These are phyloP conservation scores for Naganishia vishniacii DNA, from an alignment of 768 basidiomycete species.

Conservation along the genomic window DNA sequence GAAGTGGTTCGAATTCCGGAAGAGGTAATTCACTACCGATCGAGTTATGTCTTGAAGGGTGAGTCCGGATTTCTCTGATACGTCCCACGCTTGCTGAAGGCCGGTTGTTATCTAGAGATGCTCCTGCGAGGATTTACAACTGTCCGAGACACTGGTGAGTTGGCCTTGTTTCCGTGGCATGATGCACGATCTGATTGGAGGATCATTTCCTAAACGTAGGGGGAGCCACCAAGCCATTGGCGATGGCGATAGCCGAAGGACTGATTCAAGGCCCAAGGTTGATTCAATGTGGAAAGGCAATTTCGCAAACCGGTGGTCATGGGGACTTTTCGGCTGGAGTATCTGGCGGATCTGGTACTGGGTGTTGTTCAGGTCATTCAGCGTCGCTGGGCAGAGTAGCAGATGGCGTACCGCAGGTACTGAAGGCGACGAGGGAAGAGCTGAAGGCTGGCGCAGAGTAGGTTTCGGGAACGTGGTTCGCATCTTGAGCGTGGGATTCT, in stretches of 20 bases:
- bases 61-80: neutral
- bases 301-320: slow-evolving; percentile 53
- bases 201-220: no score
- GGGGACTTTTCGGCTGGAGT: slow-evolving; percentile 47
- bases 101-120: slow-evolving; percentile 51
- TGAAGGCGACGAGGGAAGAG: slow-evolving; percentile 50
- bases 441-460: slow-evolving; percentile 50
- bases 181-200: neutral
- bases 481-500: neutral
- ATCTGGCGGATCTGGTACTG: slow-evolving; percentile 30
- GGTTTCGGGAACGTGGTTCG: slow-evolving; percentile 43
- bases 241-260: slow-evolving; percentile 50
- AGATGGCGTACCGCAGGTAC: slow-evolving; percentile 51
- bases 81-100: no score
- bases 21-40: slow-evolving; percentile 48
- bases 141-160: slow-evolving; percentile 47
- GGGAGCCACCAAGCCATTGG: slow-evolving; percentile 51
- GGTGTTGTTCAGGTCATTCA: slow-evolving; percentile 49
- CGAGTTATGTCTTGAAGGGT: slow-evolving; percentile 51
- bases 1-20: slow-evolving; percentile 47
- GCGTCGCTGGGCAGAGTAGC: slow-evolving; percentile 44
- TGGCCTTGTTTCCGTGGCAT: neutral
- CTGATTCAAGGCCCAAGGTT: slow-evolving; percentile 50
- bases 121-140: slow-evolving; percentile 51
- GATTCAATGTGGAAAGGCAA: slow-evolving; percentile 51